A percentile compares a stretch with the other conserved stretches of the same genome.
These are phyloP conservation scores for Wickerhamiella hasegawae DNA, from an alignment of 805 yeast genomes.

Conservation along the genomic window DNA sequence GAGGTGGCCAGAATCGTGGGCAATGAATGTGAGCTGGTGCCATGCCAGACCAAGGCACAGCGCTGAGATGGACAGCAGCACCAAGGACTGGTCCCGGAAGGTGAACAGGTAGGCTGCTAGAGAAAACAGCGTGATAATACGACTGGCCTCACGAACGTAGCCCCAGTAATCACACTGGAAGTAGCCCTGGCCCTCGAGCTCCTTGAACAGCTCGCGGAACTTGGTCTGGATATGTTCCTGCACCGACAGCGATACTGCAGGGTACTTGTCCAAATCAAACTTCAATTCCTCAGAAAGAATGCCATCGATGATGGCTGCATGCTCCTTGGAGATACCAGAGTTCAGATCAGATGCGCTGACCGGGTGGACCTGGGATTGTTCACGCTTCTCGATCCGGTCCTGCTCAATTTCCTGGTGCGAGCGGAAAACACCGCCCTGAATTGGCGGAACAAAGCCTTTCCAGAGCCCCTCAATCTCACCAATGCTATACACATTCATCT, in stretches of 20 bases:
- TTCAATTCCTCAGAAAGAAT: slow-evolving; percentile 42
- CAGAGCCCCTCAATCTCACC: slow-evolving; percentile 52
- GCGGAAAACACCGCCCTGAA: slow-evolving; percentile 56
- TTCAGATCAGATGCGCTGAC: slow-evolving; percentile 4
- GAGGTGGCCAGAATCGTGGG: slow-evolving; percentile 82
- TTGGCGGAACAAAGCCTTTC: slow-evolving; percentile 72
- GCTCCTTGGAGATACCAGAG: slow-evolving; percentile 20
- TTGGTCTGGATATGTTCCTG: slow-evolving; percentile 40
- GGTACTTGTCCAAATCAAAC: slow-evolving; percentile 40
- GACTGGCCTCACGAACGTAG: slow-evolving; percentile 50
- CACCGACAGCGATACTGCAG: slow-evolving; percentile 50
- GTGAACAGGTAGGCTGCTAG: slow-evolving; percentile 33
- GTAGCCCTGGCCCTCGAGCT: slow-evolving; percentile 38
- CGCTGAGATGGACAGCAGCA: slow-evolving; percentile 40
- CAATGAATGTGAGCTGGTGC: slow-evolving; percentile 82
- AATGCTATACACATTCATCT: slow-evolving; percentile 42
- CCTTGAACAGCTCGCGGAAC: slow-evolving; percentile 45
- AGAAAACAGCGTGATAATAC: slow-evolving; percentile 40
- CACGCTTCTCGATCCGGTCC: neutral
- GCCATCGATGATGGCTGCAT: slow-evolving; percentile 34
- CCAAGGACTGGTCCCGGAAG: slow-evolving; percentile 10
- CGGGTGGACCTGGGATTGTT: neutral
- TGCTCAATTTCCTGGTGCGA: slow-evolving; percentile 18
- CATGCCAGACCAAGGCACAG: slow-evolving; percentile 55
- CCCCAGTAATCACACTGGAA: slow-evolving; percentile 62